Evolutionary conservation across 1,139 yeast genomes (phyloP).

Genomic region (Suhomyces kunorum): DNA sequence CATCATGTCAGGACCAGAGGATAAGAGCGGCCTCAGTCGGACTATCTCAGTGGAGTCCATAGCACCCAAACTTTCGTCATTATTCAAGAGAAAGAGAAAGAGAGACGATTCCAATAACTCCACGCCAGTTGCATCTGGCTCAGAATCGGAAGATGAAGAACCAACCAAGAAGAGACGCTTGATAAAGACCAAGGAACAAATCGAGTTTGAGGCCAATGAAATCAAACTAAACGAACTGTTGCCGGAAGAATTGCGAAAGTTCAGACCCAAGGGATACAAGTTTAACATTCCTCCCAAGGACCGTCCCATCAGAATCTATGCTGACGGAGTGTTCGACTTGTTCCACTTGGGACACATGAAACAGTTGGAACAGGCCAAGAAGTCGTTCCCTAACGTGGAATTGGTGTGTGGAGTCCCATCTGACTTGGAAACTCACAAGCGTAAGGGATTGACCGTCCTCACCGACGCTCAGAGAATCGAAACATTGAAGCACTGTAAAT

Average conservation of each 20-base stretch:
- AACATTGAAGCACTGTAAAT: conserved; percentile 82
- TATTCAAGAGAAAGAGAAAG: conserved; percentile 40
- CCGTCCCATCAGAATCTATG: conserved; percentile 87
- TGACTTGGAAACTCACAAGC: conserved; percentile 85
- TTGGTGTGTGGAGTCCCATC: conserved; percentile 91
- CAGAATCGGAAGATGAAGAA: conserved; percentile 20
- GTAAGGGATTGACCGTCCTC: conserved; percentile 90
- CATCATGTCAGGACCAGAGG: conserved; percentile 10
- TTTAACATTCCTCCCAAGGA: conserved; percentile 84
- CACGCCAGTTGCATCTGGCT: conserved; percentile 16
- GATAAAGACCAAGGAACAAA: conserved; percentile 30
- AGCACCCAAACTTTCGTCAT: conserved; percentile 41
- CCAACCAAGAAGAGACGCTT: conserved; percentile 14
- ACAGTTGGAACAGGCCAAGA: conserved; percentile 90
- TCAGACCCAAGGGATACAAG: conserved; percentile 66
- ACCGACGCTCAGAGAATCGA: conserved; percentile 87
- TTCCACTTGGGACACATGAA: conserved; percentile 98
- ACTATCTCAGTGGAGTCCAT: conserved; percentile 47
- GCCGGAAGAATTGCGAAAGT: conserved; percentile 65
- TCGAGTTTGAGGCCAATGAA: conserved; percentile 52
- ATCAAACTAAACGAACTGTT: conserved; percentile 56
- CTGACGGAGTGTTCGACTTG: conserved; percentile 96
- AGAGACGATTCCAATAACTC: conserved; percentile 18
- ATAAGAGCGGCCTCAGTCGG: conserved; percentile 16
- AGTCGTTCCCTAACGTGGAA: conserved; percentile 80